A percentile compares a stretch with the other conserved stretches of the same genome.
phyloP scores from a whole-genome alignment of 352 stramenopile genomes.

The Discostella stelligera region DNA sequence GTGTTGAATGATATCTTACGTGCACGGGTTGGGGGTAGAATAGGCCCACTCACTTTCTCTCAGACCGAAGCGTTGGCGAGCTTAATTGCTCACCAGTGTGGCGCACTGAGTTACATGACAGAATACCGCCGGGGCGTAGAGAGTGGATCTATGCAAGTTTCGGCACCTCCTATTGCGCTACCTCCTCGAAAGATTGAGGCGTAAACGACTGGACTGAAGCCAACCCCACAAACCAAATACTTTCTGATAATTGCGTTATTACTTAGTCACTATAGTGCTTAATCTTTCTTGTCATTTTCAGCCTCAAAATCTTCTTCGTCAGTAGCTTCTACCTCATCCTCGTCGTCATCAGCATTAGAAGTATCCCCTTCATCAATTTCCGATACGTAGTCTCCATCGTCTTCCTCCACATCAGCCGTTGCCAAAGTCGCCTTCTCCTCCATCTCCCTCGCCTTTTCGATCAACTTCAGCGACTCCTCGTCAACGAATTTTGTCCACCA shows the following conservation, averaged over 20 bases:
- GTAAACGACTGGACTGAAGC: neutral
- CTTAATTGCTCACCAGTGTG: constrained; percentile 74
- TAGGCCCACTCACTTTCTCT: constrained; percentile 71
- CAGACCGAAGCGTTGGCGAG: constrained; percentile 71
- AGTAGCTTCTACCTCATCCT: neutral
- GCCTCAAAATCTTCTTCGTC: neutral
- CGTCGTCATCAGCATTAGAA: constrained; percentile 8
- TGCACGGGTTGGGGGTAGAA: constrained; percentile 61
- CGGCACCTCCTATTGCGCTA: constrained; percentile 70
- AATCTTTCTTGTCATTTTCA: constrained; percentile 34
- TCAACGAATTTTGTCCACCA: constrained; percentile 34
- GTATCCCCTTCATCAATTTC: constrained; percentile 21
- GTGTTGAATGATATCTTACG: constrained; percentile 78
- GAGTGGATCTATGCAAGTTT: constrained; percentile 47
- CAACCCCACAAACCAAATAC: neutral
- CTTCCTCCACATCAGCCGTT: constrained; percentile 12
- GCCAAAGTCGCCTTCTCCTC: constrained; percentile 8
- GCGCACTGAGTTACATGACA: constrained; percentile 76
- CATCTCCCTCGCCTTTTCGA: constrained; percentile 27
- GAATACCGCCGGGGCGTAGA: constrained; percentile 65
- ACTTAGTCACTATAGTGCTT: neutral
- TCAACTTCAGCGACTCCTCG: constrained; percentile 24
- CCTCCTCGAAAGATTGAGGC: constrained; percentile 61
- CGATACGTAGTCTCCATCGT: constrained; percentile 6
- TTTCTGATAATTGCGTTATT: neutral